Evolutionary conservation across 176 grass and related monocot species (phyloP), one percentile per base, ranked within the genome.

Genomic region (Eremochloa ophiuroides): DNA sequence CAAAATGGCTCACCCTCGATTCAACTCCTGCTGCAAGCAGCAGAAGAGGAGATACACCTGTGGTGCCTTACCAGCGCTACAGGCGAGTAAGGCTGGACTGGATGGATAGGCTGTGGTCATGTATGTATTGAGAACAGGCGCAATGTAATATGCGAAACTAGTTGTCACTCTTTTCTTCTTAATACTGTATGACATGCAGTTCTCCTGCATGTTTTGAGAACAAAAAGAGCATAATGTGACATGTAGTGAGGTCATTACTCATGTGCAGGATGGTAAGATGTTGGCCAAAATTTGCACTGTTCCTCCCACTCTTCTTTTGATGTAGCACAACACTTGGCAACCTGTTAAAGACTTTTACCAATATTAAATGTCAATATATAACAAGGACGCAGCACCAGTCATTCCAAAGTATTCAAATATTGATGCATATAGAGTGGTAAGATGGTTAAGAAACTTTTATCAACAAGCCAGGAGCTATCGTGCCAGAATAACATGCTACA

Each of bases 261-360:
- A 16, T 80, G 59, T 58, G 84, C 75, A 40, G 95, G 95, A 84
- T 98, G 95, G 72, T 89, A 98, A 56, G 95, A 98, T 69, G 39
- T 1, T 42, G 92, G 95, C 95, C 95, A 94, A 58, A 98, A 69
- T 85, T 89, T 93, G 84, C 90, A 94, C 25, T 98, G 92, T 78
- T 94, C 88, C 68, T 98, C 75, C 95, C 92, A 98, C 80, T 91
- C 84, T 78, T 94, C 86, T 91, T 98, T 94, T 66, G 95, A 92
- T 56, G 59, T 89, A 87, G 95, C 92, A 85, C 82, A 61, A 77
- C 66, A 85, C 87, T 81, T 89, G 40, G 95, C 83, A 91, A 94
- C 95, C 95, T 94, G 90, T 29, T 62, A 78, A 68, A 56, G 7
- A 63, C 71, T 71, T 90, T 60, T 71, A 22, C 5, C 63, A 48